Evolutionary conservation across 768 basidiomycete species (phyloP), one percentile per base, ranked within the genome.

Genomic region (Tylopilus sp.): DNA sequence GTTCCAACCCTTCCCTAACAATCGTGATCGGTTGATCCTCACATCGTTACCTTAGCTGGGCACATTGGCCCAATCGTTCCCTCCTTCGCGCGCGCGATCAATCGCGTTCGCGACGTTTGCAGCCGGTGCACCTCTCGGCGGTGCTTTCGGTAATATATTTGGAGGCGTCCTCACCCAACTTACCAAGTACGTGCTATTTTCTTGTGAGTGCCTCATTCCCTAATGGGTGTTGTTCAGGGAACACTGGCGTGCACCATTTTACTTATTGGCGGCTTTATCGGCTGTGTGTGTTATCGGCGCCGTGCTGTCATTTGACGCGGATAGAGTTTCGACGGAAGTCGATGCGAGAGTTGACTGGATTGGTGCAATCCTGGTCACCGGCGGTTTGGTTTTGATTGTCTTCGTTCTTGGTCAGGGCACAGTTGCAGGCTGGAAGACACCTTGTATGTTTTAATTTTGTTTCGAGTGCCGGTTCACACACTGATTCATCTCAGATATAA

Each of bases 71-170:
- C 78, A 86, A 42, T 73, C 83, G 0, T 95, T 95, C 65, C 85
- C 86, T 4, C 76, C 79, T 0, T 85, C 85, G 1, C 72, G 73
- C 12, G 76, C 83, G 0, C 80, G 93, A 10, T 82, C 88, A 1
- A 67, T 82, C 1, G 93, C 91, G 0, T 95, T 95, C 55, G 81
- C 93, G 0, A 82, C 85, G 0, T 95, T 93, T 57, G 77, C 86
- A 1, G 89, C 91, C 0, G 94, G 94, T 23, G 89, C 87, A 1
- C 91, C 93, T 0, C 62, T 94, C 6, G 93, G 93, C 0, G 86
- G 78, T 0, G 86, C 81, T 0, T 69, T 92, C 13, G 91, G 93
- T 1, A 75, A 75, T 26, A 69, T 82, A 0, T 52, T 91, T 1
- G 91, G 91, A 17, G 90, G 88, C n/a, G 69, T 85, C 1, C 67